These are phyloP conservation scores for Streptanthus diversifolius DNA, from an alignment of 345 rosid species.

Conservation along the genomic window DNA sequence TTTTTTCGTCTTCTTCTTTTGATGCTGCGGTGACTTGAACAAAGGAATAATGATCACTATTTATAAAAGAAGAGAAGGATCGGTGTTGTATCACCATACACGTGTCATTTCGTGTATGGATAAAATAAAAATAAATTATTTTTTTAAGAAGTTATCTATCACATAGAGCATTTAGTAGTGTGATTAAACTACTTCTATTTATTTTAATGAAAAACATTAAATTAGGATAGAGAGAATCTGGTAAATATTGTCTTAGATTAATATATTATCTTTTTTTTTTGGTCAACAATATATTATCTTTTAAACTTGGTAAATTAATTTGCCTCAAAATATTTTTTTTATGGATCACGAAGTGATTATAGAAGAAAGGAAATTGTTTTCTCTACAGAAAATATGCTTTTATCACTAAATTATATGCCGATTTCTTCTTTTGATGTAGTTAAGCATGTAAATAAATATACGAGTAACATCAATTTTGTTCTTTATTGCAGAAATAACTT, in stretches of 20 bases:
- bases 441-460: not conserved
- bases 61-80: slow-evolving; percentile 20
- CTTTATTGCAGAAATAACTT: not conserved
- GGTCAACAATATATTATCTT: not conserved
- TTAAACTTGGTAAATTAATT: not conserved
- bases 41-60: slow-evolving; percentile 2
- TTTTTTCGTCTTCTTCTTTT: not conserved
- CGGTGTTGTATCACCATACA: slow-evolving; percentile 17
- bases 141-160: not conserved
- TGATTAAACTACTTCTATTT: not conserved
- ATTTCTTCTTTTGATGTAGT: not conserved
- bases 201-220: not conserved
- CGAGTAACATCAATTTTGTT: not conserved
- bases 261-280: not conserved
- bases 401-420: not conserved
- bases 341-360: not conserved
- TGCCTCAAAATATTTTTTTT: not conserved
- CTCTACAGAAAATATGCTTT: too few species aligned
- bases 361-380: too few species aligned
- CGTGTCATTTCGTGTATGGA: slow-evolving; percentile 26
- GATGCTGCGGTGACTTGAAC: slow-evolving; percentile 11
- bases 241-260: too few species aligned
- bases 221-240: not conserved
- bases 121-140: not conserved
- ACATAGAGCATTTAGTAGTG: not conserved